phyloP scores from a whole-genome alignment of 169 alveolate genomes.

The Plasmodium reichenowi region DNA sequence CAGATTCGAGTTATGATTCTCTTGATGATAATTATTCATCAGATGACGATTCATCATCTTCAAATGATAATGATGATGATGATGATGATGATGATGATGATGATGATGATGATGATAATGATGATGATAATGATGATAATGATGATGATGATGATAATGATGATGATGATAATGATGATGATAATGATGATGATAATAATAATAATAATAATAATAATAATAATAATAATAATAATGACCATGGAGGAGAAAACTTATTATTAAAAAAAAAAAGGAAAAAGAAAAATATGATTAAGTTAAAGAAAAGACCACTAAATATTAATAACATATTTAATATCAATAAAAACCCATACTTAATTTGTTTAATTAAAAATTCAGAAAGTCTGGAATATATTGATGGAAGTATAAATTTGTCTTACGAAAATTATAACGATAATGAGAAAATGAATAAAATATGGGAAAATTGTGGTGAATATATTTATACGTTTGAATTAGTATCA shows the following conservation, averaged over 20 bases:
- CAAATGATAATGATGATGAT: neutral
- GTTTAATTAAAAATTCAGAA: conserved; percentile 82
- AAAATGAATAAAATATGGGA: conserved; percentile 85
- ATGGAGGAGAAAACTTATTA: too few relatives aligned
- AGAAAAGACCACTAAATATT: conserved; percentile 4
- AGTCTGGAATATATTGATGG: conserved; percentile 87
- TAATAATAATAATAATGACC: too few relatives aligned
- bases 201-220: too few relatives aligned
- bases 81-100: too few relatives aligned
- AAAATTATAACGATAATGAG: conserved; percentile 79
- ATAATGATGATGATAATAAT: too few relatives aligned
- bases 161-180: too few relatives aligned
- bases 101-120: too few relatives aligned
- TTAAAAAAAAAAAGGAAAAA: too few relatives aligned
- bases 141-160: too few relatives aligned
- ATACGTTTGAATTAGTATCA: conserved; percentile 84
- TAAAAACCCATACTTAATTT: conserved; percentile 68
- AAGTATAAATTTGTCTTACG: conserved; percentile 81
- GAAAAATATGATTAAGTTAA: neutral
- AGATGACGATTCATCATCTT: neutral
- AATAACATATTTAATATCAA: conserved; percentile 42
- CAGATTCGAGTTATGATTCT: conserved; percentile 3
- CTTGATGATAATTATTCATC: neutral
- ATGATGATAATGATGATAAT: too few relatives aligned
- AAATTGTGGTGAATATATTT: conserved; percentile 86